A percentile compares a stretch with the other conserved stretches of the same genome.
phyloP scores from a whole-genome alignment of 352 stramenopile species.

The Phytophthora sp. region DNA sequence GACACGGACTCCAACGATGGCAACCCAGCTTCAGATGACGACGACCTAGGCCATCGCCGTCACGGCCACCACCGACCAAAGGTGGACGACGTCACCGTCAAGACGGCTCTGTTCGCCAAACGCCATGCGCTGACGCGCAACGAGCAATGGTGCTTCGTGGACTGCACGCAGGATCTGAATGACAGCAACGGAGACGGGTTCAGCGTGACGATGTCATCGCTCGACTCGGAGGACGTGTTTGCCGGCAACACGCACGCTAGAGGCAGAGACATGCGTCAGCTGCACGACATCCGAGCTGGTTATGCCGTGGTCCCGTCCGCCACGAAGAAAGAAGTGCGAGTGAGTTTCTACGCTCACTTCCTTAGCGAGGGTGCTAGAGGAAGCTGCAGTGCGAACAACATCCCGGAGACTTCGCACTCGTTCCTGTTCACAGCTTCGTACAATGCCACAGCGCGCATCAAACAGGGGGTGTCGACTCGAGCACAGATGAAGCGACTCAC shows the following conservation, averaged over 20 bases:
- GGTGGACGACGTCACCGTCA: slow-evolving; percentile 13
- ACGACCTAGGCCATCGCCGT: neutral
- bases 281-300: slow-evolving; percentile 21
- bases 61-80: slow-evolving; percentile 4
- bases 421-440: slow-evolving; percentile 6
- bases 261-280: slow-evolving; percentile 20
- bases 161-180: slow-evolving; percentile 3
- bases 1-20: neutral
- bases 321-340: slow-evolving; percentile 23
- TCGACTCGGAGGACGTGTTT: slow-evolving; percentile 34
- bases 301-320: slow-evolving; percentile 26
- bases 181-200: neutral
- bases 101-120: slow-evolving; percentile 28
- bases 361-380: neutral
- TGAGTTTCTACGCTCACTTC: slow-evolving; percentile 45
- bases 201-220: slow-evolving; percentile 16
- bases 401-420: slow-evolving; percentile 1
- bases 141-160: slow-evolving; percentile 32
- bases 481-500: slow-evolving; percentile 29
- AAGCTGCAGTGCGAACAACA: neutral
- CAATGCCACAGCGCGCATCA: slow-evolving; percentile 13
- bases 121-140: slow-evolving; percentile 22
- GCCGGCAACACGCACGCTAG: slow-evolving; percentile 13
- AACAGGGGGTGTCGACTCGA: slow-evolving; percentile 21
- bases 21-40: neutral